Evolutionary conservation across 192 early-diverging fungal species (phyloP).

Genomic region (Radiomyces spectabilis): DNA sequence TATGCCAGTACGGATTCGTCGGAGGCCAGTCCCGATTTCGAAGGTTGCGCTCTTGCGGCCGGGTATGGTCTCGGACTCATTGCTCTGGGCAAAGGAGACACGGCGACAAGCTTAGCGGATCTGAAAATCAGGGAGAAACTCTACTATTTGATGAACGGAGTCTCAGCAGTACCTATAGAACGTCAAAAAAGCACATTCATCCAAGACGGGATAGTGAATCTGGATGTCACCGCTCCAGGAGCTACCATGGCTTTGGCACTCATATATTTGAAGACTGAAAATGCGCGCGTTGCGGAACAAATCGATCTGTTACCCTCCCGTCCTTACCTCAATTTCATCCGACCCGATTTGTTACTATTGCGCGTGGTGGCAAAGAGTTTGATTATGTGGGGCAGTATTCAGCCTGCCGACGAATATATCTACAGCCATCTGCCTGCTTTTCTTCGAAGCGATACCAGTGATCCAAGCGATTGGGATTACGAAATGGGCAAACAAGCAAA

Average conservation of each 20-base stretch:
- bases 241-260: slow-evolving; percentile 78
- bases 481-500: slow-evolving; percentile 52
- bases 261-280: slow-evolving; percentile 77
- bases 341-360: slow-evolving; percentile 67
- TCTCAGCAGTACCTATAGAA: background rate
- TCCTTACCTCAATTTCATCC: slow-evolving; percentile 56
- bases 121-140: slow-evolving; percentile 51
- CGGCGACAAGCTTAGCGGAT: slow-evolving; percentile 42
- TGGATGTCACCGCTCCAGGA: slow-evolving; percentile 50
- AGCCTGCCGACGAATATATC: slow-evolving; percentile 61
- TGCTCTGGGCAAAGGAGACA: slow-evolving; percentile 58
- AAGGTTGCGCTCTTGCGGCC: slow-evolving; percentile 66
- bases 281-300: slow-evolving; percentile 52
- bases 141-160: slow-evolving; percentile 31
- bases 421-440: slow-evolving; percentile 51
- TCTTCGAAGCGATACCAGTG: slow-evolving; percentile 23
- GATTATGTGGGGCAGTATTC: slow-evolving; percentile 64
- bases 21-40: slow-evolving; percentile 28
- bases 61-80: slow-evolving; percentile 84
- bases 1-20: slow-evolving; percentile 12
- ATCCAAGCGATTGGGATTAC: slow-evolving; percentile 14
- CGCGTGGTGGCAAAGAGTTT: slow-evolving; percentile 61
- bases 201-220: slow-evolving; percentile 23
- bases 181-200: background rate
- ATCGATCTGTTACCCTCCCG: slow-evolving; percentile 52